A percentile compares a stretch with the other conserved stretches of the same genome.
These are phyloP conservation scores for Aspergillus haitiensis DNA, from an alignment of 495 filamentous ascomycete genomes.

Conservation along the genomic window DNA sequence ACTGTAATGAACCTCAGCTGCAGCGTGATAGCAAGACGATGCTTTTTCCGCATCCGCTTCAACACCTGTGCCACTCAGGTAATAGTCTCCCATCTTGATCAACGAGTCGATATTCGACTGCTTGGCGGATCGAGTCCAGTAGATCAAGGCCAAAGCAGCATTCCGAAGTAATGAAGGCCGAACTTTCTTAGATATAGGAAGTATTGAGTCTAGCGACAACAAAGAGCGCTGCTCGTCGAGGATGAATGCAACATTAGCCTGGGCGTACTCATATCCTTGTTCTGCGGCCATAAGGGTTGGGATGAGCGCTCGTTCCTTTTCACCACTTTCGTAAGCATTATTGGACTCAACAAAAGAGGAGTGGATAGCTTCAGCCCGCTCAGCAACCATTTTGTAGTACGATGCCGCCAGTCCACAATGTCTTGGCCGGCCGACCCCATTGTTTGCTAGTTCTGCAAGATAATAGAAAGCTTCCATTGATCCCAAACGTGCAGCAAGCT, in stretches of 20 bases:
- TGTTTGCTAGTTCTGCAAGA: slow-evolving; percentile 83
- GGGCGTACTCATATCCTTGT: slow-evolving; percentile 90
- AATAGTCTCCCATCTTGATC: slow-evolving; percentile 99
- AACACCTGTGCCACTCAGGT: slow-evolving; percentile 76
- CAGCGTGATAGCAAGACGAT: slow-evolving; percentile 85
- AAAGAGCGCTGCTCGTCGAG: slow-evolving; percentile 78
- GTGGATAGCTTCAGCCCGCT: slow-evolving; percentile 81
- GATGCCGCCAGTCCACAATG: slow-evolving; percentile 77
- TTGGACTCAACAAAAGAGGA: slow-evolving; percentile 88
- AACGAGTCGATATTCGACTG: slow-evolving; percentile 91
- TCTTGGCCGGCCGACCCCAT: slow-evolving; percentile 76
- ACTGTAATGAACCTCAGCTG: slow-evolving; percentile 85
- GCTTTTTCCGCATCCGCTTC: slow-evolving; percentile 76
- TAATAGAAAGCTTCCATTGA: slow-evolving; percentile 95
- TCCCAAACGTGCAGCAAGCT: slow-evolving; percentile 83
- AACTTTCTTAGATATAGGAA: slow-evolving; percentile 42
- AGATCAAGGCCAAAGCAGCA: slow-evolving; percentile 77
- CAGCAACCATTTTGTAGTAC: slow-evolving; percentile 94
- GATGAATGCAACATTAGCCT: slow-evolving; percentile 92
- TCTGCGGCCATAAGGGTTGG: slow-evolving; percentile 91
- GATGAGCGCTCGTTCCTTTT: slow-evolving; percentile 80
- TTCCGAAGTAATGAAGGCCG: slow-evolving; percentile 61
- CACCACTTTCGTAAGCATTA: slow-evolving; percentile 76
- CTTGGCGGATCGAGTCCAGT: slow-evolving; percentile 94
- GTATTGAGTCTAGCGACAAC: slow-evolving; percentile 48